These are phyloP conservation scores for Thermothielavioides terrestris DNA, from an alignment of 495 filamentous ascomycete species.

Conservation along the genomic window DNA sequence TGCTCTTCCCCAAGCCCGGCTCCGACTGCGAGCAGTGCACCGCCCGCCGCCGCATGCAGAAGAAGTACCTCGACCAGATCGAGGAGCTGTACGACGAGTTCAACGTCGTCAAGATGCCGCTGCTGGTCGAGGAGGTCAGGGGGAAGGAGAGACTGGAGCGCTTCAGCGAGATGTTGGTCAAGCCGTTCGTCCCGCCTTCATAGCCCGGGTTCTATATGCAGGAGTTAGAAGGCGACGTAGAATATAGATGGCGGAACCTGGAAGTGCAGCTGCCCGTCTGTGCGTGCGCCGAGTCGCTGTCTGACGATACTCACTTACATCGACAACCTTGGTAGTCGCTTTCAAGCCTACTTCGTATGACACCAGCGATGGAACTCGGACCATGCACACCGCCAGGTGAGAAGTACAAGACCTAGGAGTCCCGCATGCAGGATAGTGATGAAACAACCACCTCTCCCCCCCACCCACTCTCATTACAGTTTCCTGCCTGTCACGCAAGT, in stretches of 20 bases:
- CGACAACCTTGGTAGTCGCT: no score
- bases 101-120: slow-evolving; percentile 95
- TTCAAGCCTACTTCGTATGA: no score
- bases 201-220: neutral
- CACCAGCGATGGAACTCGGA: no score
- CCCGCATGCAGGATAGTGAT: no score
- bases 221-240: neutral
- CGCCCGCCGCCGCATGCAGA: slow-evolving; percentile 93
- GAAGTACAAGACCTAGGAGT: no score
- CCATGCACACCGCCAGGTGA: no score
- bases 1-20: slow-evolving; percentile 81
- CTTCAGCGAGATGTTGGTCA: slow-evolving; percentile 88
- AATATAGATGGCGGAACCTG: neutral
- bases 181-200: slow-evolving; percentile 72
- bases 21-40: slow-evolving; percentile 93
- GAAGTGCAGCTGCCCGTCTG: no score
- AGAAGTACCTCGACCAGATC: slow-evolving; percentile 98
- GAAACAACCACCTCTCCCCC: no score
- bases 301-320: no score
- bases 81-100: slow-evolving; percentile 99
- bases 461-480: no score
- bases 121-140: slow-evolving; percentile 89
- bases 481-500: no score
- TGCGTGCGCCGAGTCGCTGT: no score
- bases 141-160: slow-evolving; percentile 89